phyloP scores from a whole-genome alignment of 2,329 filamentous ascomycete genomes.

The Microcyclospora pomicola region DNA sequence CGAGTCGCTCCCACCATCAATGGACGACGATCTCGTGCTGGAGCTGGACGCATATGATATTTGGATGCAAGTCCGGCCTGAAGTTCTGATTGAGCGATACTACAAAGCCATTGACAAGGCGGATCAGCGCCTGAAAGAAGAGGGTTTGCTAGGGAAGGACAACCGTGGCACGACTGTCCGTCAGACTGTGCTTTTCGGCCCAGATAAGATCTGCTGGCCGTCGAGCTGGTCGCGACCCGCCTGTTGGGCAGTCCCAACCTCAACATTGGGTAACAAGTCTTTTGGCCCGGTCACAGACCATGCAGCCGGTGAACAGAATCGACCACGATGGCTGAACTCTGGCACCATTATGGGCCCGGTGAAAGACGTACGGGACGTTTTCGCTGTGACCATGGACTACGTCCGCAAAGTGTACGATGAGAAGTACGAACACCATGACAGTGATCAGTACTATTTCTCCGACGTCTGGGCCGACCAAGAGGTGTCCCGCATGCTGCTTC shows the following conservation, averaged over 20 bases:
- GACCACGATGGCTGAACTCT: conserved; percentile 37
- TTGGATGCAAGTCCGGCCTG: conserved; percentile 51
- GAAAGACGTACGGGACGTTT: conserved; percentile 23
- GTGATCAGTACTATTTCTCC: conserved; percentile 27
- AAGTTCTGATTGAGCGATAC: conserved; percentile 50
- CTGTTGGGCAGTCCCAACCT: conserved; percentile 20
- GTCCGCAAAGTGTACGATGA: conserved; percentile 22
- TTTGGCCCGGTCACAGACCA: conserved; percentile 35
- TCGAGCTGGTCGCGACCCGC: conserved; percentile 16
- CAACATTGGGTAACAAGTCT: conserved; percentile 21
- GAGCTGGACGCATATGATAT: conserved; percentile 51
- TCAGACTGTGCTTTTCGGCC: conserved; percentile 20
- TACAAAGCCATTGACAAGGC: conserved; percentile 30
- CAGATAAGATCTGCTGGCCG: conserved; percentile 23
- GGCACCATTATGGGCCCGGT: conserved; percentile 31
- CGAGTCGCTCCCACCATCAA: background rate
- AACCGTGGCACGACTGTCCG: background rate
- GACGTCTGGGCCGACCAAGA: conserved; percentile 10
- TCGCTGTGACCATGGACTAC: conserved; percentile 27
- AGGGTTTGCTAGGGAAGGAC: conserved; percentile 9
- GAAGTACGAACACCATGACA: conserved; percentile 7
- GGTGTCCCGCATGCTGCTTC: conserved; percentile 2
- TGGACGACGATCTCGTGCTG: conserved; percentile 43
- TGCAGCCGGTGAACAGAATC: conserved; percentile 24
- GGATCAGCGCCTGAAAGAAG: conserved; percentile 31